These are phyloP conservation scores for Kurtzmaniella quercitrusa DNA, from an alignment of 1,139 yeast genomes.

Conservation along the genomic window DNA sequence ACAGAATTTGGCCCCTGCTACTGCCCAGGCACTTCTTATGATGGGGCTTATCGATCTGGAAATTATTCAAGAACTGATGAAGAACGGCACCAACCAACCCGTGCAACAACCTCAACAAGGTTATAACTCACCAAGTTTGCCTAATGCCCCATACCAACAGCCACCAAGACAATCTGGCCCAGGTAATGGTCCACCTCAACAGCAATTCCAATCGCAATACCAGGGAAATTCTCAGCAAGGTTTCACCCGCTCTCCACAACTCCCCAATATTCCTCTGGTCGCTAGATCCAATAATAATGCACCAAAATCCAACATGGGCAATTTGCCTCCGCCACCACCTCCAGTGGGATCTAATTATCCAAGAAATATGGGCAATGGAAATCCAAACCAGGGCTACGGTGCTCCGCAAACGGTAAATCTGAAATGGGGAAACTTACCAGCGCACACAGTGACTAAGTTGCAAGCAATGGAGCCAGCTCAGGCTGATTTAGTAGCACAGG, in stretches of 20 bases:
- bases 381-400: neutral
- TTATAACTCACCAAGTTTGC: neutral
- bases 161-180: neutral
- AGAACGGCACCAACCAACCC: constrained; percentile 19
- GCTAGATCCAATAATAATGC: constrained; percentile 4
- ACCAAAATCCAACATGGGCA: constrained; percentile 1
- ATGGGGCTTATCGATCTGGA: constrained; percentile 73
- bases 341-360: neutral
- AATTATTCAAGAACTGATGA: constrained; percentile 50
- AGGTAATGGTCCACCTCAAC: constrained; percentile 8
- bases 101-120: constrained; percentile 9
- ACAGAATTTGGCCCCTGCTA: constrained; percentile 58
- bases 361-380: neutral
- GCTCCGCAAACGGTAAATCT: constrained; percentile 18
- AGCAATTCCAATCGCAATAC: constrained; percentile 5
- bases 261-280: constrained; percentile 9
- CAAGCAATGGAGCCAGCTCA: constrained; percentile 49
- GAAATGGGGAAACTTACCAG: constrained; percentile 51
- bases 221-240: constrained; percentile 4
- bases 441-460: constrained; percentile 45
- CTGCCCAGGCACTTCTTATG: constrained; percentile 68
- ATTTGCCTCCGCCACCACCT: constrained; percentile 5
- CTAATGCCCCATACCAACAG: constrained; percentile 3
- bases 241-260: neutral
- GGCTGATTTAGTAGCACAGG: constrained; percentile 64